Base-by-base conservation (phyloP, 257 asterid species). In the Nicotiana undulata region DNA sequence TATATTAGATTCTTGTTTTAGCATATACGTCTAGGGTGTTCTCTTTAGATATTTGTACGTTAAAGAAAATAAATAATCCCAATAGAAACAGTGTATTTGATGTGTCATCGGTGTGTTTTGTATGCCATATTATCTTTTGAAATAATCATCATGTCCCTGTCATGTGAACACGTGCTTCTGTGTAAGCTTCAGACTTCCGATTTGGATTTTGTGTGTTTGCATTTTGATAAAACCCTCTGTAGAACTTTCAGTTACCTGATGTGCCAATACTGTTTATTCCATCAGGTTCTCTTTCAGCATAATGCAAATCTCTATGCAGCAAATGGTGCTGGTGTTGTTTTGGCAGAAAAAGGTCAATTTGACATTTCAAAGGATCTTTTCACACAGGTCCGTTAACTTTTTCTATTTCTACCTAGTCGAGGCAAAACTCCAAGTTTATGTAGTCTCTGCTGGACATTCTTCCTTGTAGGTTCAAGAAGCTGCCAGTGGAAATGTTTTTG, bases 291-390 rank as follows among this genome's bases (percentile, higher is more conserved):
- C 84, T 83, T 87, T 67, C 92, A 88, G 89, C 97, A 94, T 84
- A 83, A 92, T 80, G 90, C 95, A 86, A 95, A 92, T 86, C 94
- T 95, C 61, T 95, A 93, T 90, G 99, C 99, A 83, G 99, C 99
- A 65, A 95, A 95, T 88, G 99, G 99, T 5, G 96, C 99, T 82
- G 99, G 97, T 78, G 92, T 95, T 94, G 97, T 95, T 72, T 90
- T 90, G 83, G 97, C 99, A 32, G 99, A 95, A 88, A 95, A 89
- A 82, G 99, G 99, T 81, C 98, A 93, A 87, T 93, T 93, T 88
- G 99, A 95, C 90, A 88, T 91, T 72, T 93, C 99, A 49, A 94
- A 94, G 88, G 97, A 94, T 87, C 93, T 94, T 65, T 94, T 94
- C 85, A 94, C 97, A 31, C 98, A 94, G 98, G 98, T 94, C 60